phyloP scores from a whole-genome alignment of 2,329 filamentous ascomycete species.

The Septoria petroselini region DNA sequence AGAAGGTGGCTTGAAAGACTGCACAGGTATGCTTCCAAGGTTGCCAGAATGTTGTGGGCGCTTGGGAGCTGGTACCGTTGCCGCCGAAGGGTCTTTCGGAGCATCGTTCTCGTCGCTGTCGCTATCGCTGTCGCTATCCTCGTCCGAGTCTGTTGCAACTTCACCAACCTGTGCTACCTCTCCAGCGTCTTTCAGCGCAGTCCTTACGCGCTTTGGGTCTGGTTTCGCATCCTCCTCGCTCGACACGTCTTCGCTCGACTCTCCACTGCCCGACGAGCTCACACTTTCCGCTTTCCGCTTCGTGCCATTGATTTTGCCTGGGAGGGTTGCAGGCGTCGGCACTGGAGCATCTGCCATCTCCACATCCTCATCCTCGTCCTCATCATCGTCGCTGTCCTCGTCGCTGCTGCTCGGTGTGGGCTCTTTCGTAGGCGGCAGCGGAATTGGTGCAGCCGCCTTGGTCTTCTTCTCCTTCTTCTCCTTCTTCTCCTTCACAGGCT shows the following conservation, averaged over 20 bases:
- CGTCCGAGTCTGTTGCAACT: conserved; percentile 3
- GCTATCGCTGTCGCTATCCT: conserved; percentile 16
- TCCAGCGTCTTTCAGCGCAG: conserved; percentile 7
- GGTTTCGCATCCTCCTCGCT: conserved; percentile 18
- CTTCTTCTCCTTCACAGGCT: conserved; percentile 6
- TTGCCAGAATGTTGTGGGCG: conserved; percentile 3
- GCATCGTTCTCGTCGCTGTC: conserved; percentile 13
- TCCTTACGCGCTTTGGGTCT: conserved; percentile 15
- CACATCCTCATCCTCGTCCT: conserved; percentile 28
- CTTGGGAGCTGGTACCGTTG: background rate
- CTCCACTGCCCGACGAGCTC: conserved; percentile 9
- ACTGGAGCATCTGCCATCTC: conserved; percentile 17
- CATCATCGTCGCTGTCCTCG: conserved; percentile 32
- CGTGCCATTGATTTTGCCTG: conserved; percentile 32
- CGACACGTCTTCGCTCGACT: conserved; percentile 14
- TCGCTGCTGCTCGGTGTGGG: conserved; percentile 19
- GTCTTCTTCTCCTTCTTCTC: conserved; percentile 16
- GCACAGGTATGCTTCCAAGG: conserved; percentile 23
- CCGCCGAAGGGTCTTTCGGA: background rate
- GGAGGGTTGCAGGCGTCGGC: conserved; percentile 17
- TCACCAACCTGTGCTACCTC: conserved; percentile 6
- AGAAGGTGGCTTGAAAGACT: conserved; percentile 36
- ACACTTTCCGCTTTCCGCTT: conserved; percentile 31
- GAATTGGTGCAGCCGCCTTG: conserved; percentile 9
- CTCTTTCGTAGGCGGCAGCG: conserved; percentile 7